Evolutionary conservation across 495 filamentous ascomycete species (phyloP).

Genomic region (Choiromyces venosus): DNA sequence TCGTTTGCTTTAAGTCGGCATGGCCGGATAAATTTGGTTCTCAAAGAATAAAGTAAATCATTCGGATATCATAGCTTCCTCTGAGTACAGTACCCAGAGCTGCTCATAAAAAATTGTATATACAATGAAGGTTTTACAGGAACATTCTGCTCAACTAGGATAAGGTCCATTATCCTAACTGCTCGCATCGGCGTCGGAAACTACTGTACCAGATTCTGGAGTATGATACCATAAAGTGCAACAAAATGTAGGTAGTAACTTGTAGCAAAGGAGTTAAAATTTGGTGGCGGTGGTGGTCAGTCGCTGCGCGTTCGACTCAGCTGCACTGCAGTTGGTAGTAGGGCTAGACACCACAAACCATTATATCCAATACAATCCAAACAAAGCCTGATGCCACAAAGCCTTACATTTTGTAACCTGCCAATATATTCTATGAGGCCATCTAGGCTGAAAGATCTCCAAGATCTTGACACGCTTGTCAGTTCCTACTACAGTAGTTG

Average conservation of each 20-base stretch:
- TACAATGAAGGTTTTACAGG: background rate
- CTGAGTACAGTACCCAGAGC: no score
- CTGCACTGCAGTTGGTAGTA: no score
- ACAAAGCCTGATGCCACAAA: background rate
- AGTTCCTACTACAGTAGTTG: background rate
- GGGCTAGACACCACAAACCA: background rate
- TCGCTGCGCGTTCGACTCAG: background rate
- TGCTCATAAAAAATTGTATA: background rate
- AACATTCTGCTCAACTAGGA: background rate
- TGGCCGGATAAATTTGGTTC: background rate
- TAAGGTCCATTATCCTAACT: background rate
- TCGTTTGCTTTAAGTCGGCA: background rate
- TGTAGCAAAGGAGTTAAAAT: background rate
- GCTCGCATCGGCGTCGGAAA: background rate
- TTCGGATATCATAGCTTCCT: background rate
- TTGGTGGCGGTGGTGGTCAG: background rate
- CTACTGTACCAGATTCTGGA: background rate
- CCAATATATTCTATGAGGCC: background rate
- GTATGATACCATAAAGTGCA: background rate
- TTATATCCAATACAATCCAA: background rate
- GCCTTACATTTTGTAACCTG: background rate
- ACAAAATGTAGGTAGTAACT: background rate
- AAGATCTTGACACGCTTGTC: background rate
- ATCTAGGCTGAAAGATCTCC: background rate
- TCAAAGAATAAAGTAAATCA: background rate